Conservation (phyloP, 129 eudicot species). For the Oenanthe sinensis region DNA sequence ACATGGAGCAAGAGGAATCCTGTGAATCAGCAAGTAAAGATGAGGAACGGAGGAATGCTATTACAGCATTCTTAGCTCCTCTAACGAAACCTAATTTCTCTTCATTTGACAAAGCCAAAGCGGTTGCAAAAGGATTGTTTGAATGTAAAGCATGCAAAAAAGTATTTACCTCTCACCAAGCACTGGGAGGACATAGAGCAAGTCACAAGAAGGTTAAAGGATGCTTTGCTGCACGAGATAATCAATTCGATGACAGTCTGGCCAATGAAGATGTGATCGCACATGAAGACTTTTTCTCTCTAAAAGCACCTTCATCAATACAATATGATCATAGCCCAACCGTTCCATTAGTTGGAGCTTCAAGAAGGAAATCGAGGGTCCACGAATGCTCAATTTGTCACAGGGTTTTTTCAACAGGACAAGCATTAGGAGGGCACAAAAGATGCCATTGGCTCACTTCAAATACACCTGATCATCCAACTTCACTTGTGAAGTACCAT, state of each 20-base stretch:
- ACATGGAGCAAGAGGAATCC: slow-evolving; percentile 29
- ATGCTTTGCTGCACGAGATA: not conserved
- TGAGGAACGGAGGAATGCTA: slow-evolving; percentile 43
- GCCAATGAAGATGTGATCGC: slow-evolving; percentile 44
- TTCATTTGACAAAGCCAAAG: slow-evolving; percentile 15
- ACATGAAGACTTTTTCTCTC: slow-evolving; percentile 40
- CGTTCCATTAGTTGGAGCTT: slow-evolving; percentile 27
- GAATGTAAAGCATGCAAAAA: slow-evolving; percentile 95
- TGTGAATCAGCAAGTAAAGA: slow-evolving; percentile 45
- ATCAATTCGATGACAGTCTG: slow-evolving; percentile 31
- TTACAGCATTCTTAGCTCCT: slow-evolving; percentile 16
- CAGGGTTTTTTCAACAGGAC: slow-evolving; percentile 69
- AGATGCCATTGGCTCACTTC: slow-evolving; percentile 96
- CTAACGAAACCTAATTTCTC: slow-evolving; percentile 16
- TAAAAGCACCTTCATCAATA: slow-evolving; percentile 14
- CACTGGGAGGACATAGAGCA: slow-evolving; percentile 88
- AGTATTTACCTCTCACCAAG: slow-evolving; percentile 86
- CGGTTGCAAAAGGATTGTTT: slow-evolving; percentile 43
- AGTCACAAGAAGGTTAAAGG: slow-evolving; percentile 40
- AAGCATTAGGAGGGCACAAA: slow-evolving; percentile 90
- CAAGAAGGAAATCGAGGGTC: slow-evolving; percentile 66
- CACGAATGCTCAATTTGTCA: slow-evolving; percentile 83
- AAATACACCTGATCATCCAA: slow-evolving; percentile 41
- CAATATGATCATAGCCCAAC: slow-evolving; percentile 45
- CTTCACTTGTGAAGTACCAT: slow-evolving; percentile 33